These are phyloP conservation scores for Spencermartinsiella ligniputridi DNA, from an alignment of 1,139 yeast species.

Conservation along the genomic window DNA sequence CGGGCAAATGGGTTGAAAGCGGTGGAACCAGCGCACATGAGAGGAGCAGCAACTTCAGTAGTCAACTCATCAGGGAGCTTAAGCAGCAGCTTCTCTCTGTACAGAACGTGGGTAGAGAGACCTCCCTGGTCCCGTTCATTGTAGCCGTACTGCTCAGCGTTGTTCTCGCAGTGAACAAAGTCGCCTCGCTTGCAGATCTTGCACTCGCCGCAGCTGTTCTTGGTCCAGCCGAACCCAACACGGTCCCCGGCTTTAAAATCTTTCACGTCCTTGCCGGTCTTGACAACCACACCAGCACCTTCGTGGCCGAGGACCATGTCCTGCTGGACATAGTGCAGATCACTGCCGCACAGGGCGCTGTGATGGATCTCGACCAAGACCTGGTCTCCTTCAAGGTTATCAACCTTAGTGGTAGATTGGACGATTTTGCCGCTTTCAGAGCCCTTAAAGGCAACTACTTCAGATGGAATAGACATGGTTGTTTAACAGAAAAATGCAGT, in stretches of 20 bases:
- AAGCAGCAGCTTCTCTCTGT: slow-evolving; percentile 50
- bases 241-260: slow-evolving; percentile 32
- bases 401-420: not conserved
- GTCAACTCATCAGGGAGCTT: slow-evolving; percentile 52
- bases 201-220: not conserved
- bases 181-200: not conserved
- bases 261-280: slow-evolving; percentile 59
- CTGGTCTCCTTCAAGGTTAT: not conserved
- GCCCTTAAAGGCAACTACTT: not conserved
- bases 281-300: slow-evolving; percentile 63
- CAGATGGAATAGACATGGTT: not conserved
- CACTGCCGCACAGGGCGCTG: slow-evolving; percentile 87
- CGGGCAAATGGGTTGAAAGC: slow-evolving; percentile 53
- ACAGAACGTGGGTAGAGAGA: slow-evolving; percentile 53
- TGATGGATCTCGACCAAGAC: slow-evolving; percentile 56
- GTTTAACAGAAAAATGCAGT: not conserved
- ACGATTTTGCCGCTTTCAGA: not conserved
- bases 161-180: not conserved
- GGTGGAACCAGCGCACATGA: slow-evolving; percentile 66
- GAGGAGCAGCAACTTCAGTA: slow-evolving; percentile 51
- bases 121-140: slow-evolving; percentile 41
- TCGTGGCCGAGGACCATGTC: slow-evolving; percentile 57
- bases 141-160: not conserved
- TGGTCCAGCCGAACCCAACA: slow-evolving; percentile 31
- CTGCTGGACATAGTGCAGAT: slow-evolving; percentile 57